Conservation (phyloP, 2,329 filamentous ascomycete species). For the Hypocrella siamensis region DNA sequence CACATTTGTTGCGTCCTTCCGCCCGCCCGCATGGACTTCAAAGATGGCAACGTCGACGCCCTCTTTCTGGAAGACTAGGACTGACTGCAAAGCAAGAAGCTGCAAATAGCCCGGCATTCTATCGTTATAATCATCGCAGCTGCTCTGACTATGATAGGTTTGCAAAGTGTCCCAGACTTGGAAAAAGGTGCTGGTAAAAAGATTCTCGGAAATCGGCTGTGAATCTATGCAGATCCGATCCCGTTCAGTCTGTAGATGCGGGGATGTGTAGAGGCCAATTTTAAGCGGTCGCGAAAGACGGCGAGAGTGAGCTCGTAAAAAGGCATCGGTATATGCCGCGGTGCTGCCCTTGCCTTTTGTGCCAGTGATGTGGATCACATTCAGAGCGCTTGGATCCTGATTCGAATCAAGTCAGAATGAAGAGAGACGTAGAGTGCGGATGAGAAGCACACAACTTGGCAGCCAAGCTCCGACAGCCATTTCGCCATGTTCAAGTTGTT, state of each 20-base stretch:
- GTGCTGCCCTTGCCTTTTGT: slow-evolving; percentile 1
- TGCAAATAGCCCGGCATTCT: slow-evolving; percentile 1
- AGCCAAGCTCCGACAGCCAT: neutral
- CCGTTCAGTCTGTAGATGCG: neutral
- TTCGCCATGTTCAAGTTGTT: slow-evolving; percentile 1
- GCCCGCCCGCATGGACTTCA: slow-evolving; percentile 1
- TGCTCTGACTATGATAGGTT: neutral
- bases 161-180: neutral
- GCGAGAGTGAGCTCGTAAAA: neutral
- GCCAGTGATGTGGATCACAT: slow-evolving; percentile 1
- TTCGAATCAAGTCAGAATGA: neutral
- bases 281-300: neutral
- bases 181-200: neutral
- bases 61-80: slow-evolving; percentile 2
- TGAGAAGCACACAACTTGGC: neutral
- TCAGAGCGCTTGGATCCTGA: slow-evolving; percentile 1
- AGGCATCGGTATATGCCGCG: neutral
- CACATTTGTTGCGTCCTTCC: slow-evolving; percentile 1
- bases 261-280: slow-evolving; percentile 1
- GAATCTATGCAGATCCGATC: slow-evolving; percentile 1
- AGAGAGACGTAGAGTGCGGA: neutral
- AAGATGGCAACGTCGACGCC: slow-evolving; percentile 2
- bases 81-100: slow-evolving; percentile 2
- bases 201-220: neutral
- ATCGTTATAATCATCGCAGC: neutral